Percentiles rank a stretch among this genome's conserved stretches.
Evolutionary conservation across 2,329 filamentous ascomycete species (phyloP).

Genomic region (Colletotrichum phormii): DNA sequence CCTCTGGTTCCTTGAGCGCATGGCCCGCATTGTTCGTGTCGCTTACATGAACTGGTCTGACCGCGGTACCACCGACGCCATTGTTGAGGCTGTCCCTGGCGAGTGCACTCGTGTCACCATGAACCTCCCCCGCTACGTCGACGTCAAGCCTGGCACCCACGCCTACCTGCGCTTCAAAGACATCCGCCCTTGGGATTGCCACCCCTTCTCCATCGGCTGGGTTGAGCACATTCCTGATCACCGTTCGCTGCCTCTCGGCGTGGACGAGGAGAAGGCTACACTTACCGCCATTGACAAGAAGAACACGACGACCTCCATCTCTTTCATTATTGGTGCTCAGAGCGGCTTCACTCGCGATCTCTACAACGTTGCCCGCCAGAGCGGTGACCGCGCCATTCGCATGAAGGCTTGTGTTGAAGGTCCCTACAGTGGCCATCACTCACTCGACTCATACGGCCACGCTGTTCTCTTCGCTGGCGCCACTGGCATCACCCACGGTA

Average conservation of each 20-base stretch:
- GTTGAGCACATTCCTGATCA: constrained; percentile 65
- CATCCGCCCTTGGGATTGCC: constrained; percentile 76
- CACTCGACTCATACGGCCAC: constrained; percentile 92
- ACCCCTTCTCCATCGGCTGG: constrained; percentile 86
- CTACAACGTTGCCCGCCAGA: constrained; percentile 73
- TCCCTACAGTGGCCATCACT: constrained; percentile 86
- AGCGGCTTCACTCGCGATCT: constrained; percentile 89
- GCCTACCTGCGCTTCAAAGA: constrained; percentile 78
- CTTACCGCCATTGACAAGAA: constrained; percentile 53
- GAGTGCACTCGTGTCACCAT: constrained; percentile 78
- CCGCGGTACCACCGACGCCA: constrained; percentile 71
- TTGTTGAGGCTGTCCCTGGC: constrained; percentile 75
- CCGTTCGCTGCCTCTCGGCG: constrained; percentile 44
- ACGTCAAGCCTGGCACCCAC: constrained; percentile 77
- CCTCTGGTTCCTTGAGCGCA: constrained; percentile 82
- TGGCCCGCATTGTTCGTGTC: constrained; percentile 71
- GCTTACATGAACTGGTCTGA: constrained; percentile 74
- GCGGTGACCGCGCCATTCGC: constrained; percentile 65
- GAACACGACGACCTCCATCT: constrained; percentile 68
- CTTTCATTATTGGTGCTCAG: constrained; percentile 87
- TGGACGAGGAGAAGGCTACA: constrained; percentile 51
- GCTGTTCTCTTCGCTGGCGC: constrained; percentile 91
- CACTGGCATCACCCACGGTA: constrained; percentile 94
- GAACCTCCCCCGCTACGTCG: constrained; percentile 73
- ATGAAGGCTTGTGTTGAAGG: constrained; percentile 86